Percentiles rank a stretch among this genome's conserved stretches.
Evolutionary conservation across 108 stramenopile genomes (phyloP).

Genomic region (Pseudonitzschia pungens): DNA sequence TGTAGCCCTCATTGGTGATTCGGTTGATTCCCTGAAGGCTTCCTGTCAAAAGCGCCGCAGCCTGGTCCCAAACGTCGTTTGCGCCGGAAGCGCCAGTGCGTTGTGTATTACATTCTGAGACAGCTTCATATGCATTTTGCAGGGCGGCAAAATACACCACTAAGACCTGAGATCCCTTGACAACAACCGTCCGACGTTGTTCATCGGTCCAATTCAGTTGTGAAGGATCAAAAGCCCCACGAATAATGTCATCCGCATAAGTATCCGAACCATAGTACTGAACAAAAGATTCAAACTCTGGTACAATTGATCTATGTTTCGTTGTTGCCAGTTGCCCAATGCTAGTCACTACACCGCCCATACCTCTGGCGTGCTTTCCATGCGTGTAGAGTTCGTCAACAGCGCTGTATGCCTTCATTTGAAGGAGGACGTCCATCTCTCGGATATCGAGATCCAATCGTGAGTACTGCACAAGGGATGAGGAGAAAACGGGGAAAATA

Average conservation of each 20-base stretch:
- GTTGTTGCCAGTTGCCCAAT: constrained; percentile 55
- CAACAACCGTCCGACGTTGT: constrained; percentile 53
- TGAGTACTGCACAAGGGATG: constrained; percentile 39
- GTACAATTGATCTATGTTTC: constrained; percentile 58
- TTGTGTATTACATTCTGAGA: constrained; percentile 45
- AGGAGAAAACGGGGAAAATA: neutral
- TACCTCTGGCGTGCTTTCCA: constrained; percentile 49
- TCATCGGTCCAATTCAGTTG: constrained; percentile 34
- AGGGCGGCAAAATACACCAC: constrained; percentile 70
- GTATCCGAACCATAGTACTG: constrained; percentile 45
- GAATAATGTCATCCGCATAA: constrained; percentile 75
- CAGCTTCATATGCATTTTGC: constrained; percentile 55
- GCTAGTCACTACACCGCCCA: constrained; percentile 29
- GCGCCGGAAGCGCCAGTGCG: constrained; percentile 5
- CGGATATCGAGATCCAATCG: constrained; percentile 73
- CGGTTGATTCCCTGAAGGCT: constrained; percentile 53
- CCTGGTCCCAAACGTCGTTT: constrained; percentile 51
- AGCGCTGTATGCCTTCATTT: constrained; percentile 64
- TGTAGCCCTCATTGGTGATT: constrained; percentile 56
- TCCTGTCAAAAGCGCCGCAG: constrained; percentile 73
- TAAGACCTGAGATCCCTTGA: constrained; percentile 54
- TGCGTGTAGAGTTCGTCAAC: constrained; percentile 66
- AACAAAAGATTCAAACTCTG: constrained; percentile 58
- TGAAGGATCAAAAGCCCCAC: constrained; percentile 29
- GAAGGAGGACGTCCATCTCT: constrained; percentile 62